A percentile compares a stretch with the other conserved stretches of the same genome.
These are phyloP conservation scores for Cladosporium phlei DNA, from an alignment of 2,329 filamentous ascomycete species.

Conservation along the genomic window DNA sequence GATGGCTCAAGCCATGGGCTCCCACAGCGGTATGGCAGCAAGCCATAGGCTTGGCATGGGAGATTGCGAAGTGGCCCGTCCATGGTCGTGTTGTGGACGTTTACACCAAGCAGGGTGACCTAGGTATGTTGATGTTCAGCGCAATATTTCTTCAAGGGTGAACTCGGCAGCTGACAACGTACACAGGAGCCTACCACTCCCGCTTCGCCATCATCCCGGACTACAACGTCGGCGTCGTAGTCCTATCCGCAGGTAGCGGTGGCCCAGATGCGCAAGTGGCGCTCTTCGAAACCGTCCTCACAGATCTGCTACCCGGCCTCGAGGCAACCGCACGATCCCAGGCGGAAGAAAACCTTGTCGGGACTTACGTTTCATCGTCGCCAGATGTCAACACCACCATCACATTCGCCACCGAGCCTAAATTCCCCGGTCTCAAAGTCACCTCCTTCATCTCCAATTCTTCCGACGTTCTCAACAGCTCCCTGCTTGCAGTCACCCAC, in stretches of 20 bases:
- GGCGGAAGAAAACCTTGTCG: constrained; percentile 25
- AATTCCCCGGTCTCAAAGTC: constrained; percentile 28
- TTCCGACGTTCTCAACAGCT: constrained; percentile 29
- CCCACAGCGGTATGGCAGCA: constrained; percentile 36
- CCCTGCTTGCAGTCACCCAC: constrained; percentile 11
- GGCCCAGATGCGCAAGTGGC: constrained; percentile 12
- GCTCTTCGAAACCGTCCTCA: constrained; percentile 20
- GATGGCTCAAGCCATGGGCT: constrained; percentile 44
- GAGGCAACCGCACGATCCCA: constrained; percentile 28
- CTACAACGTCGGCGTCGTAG: constrained; percentile 41
- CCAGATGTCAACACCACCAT: constrained; percentile 25
- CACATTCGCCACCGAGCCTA: constrained; percentile 22
- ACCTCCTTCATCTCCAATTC: constrained; percentile 31
- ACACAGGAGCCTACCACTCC: constrained; percentile 1
- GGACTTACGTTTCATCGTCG: constrained; percentile 22
- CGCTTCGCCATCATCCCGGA: constrained; percentile 42
- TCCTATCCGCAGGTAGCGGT: constrained; percentile 35
- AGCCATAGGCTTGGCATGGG: constrained; percentile 45
- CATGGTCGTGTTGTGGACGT: constrained; percentile 44
- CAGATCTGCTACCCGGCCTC: constrained; percentile 23
- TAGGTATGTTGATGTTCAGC: constrained; percentile 38
- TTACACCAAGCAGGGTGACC: constrained; percentile 45
- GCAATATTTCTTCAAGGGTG: too few species aligned
- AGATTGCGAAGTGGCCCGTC: constrained; percentile 41
- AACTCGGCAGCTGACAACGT: not conserved